Evolutionary conservation across 306 rosid species (phyloP).

Genomic region (Pterocarpus macrocarpus): DNA sequence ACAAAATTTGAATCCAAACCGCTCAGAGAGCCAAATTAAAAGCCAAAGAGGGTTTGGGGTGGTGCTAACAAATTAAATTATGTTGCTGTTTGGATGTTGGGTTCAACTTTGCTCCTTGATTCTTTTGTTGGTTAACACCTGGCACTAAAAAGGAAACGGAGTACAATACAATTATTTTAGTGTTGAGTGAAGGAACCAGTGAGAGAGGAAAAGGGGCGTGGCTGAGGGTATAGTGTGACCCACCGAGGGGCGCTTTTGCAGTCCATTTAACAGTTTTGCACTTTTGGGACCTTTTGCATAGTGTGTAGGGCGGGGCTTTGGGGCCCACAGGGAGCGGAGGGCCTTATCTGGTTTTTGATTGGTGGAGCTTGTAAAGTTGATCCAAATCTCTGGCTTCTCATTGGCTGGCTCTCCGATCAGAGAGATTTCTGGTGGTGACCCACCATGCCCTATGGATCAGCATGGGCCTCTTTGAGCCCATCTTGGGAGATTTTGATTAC

Average conservation of each 20-base stretch:
- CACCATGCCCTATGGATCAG: conserved; percentile 45
- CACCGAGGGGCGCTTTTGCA: conserved; percentile 72
- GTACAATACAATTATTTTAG: conserved; percentile 12
- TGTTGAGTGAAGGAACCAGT: neutral
- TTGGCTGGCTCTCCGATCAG: conserved; percentile 58
- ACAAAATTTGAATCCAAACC: neutral
- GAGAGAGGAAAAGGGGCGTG: too few relatives aligned
- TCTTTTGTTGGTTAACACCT: neutral
- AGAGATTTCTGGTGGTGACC: conserved; percentile 65
- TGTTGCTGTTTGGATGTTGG: neutral
- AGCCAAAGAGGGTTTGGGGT: too few relatives aligned
- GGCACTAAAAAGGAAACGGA: neutral
- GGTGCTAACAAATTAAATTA: too few relatives aligned
- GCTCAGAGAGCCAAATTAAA: too few relatives aligned
- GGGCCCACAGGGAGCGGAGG: conserved; percentile 46
- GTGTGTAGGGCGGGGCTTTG: conserved; percentile 50
- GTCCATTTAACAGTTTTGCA: conserved; percentile 53
- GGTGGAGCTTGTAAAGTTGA: conserved; percentile 54
- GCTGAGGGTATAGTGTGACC: conserved; percentile 46
- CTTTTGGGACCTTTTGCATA: conserved; percentile 52
- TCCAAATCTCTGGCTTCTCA: conserved; percentile 54
- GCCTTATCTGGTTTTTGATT: conserved; percentile 74
- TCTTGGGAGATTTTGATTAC: neutral
- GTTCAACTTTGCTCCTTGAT: neutral
- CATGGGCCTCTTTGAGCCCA: conserved; percentile 34